Base-by-base conservation (phyloP, 495 filamentous ascomycete species). In the Massariosphaeria phaeospora region DNA sequence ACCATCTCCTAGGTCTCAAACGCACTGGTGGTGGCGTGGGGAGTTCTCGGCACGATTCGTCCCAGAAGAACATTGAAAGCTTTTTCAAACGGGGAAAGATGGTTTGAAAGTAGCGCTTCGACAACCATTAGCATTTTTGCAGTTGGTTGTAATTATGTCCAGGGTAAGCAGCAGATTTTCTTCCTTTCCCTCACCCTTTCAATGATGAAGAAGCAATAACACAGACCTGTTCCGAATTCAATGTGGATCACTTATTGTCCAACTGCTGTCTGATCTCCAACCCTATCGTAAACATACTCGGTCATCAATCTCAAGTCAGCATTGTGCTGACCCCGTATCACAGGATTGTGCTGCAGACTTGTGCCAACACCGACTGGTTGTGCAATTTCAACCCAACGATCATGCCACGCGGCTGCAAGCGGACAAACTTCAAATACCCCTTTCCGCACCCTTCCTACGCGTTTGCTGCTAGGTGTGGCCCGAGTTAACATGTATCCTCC, bases 191-290 rank as follows among this genome's bases (percentile, higher is more conserved):
- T 55, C 52, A 60, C 45, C 30, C 35, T 30, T 59, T 6, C 40
- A 52, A 59, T 82, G 80, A 84, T 84, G 81, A 85, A 76, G 69
- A 70, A 62, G 72, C 71, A 79, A 76, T 76, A 76, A 79, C 82
- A 85, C 82, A 88, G 84, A 88, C 84, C 84, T 88, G 84, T 83
- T 84, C 84, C 76, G 81, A 88, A 83, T 65, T 61, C 61, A 58
- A 66, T 65, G 76, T 85, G 79, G 82, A 75, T 76, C 78, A 67
- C 66, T 67, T 72, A 77, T 80, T 75, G 76, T 77, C 79, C 84
- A 86, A 87, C 83, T 84, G 82, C 83, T 86, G 79, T 86, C 84
- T 88, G 83, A 87, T 71, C 70, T 57, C 18, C 2, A 1, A 40
- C 15, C 10, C 15, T 15, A n/a, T n/a, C n/a, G n/a, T n/a, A n/a